These are phyloP conservation scores for Penicillium crustosum DNA, from an alignment of 2,329 filamentous ascomycete genomes.

Conservation along the genomic window DNA sequence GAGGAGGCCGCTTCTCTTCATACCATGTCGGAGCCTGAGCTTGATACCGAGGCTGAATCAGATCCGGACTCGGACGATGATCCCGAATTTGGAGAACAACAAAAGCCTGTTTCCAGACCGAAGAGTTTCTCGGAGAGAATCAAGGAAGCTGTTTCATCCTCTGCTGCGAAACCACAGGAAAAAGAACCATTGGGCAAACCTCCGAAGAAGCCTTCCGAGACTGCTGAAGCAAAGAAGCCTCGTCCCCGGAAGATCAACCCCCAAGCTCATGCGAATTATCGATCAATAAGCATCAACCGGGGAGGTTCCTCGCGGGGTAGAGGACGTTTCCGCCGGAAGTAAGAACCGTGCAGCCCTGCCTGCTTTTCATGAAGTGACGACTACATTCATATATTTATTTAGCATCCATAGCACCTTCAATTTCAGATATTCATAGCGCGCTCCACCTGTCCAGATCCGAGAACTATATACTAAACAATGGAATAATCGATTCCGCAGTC, in stretches of 20 bases:
- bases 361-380: constrained; percentile 20
- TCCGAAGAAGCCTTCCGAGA: constrained; percentile 14
- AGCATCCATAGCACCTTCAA: constrained; percentile 9
- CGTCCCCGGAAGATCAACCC: constrained; percentile 43
- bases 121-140: constrained; percentile 41
- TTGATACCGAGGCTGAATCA: constrained; percentile 22
- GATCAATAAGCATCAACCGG: constrained; percentile 49
- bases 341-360: constrained; percentile 2
- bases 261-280: constrained; percentile 50
- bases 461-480: too few relatives aligned
- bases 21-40: constrained; percentile 32
- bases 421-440: neutral
- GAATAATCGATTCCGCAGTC: neutral
- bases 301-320: constrained; percentile 36
- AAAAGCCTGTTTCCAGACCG: constrained; percentile 20
- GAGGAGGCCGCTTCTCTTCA: constrained; percentile 27
- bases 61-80: constrained; percentile 29
- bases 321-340: constrained; percentile 41
- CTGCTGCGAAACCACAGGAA: constrained; percentile 19
- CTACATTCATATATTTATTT: constrained; percentile 16
- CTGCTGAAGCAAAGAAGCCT: constrained; percentile 25
- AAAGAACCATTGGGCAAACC: neutral
- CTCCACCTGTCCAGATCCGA: neutral
- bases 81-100: constrained; percentile 29
- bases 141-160: constrained; percentile 36